These are phyloP conservation scores for Mychonastes homosphaera DNA, from an alignment of 139 green algal genomes.

Conservation along the genomic window DNA sequence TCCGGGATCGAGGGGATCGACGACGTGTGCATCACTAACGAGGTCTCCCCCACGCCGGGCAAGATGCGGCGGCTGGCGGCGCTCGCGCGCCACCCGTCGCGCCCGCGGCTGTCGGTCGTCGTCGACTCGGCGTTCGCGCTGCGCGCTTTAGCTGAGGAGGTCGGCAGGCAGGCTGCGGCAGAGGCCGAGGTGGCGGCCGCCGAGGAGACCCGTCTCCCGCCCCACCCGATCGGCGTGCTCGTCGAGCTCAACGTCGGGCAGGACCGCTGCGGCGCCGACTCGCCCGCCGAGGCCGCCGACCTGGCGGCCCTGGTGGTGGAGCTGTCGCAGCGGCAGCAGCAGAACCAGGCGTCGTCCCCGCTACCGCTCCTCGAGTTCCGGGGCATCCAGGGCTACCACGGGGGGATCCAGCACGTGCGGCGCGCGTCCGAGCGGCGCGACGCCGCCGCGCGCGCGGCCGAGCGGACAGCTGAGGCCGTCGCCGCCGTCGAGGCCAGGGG, in stretches of 20 bases:
- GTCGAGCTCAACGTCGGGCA: constrained; percentile 40
- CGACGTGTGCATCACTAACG: constrained; percentile 35
- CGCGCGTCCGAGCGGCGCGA: constrained; percentile 4
- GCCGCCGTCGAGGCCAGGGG: constrained; percentile 6
- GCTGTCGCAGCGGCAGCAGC: background rate
- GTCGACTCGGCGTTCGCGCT: constrained; percentile 21
- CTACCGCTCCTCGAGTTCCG: constrained; percentile 6
- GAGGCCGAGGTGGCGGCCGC: background rate
- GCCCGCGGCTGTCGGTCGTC: constrained; percentile 17
- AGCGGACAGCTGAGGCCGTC: background rate
- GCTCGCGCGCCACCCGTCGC: constrained; percentile 19
- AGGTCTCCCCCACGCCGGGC: constrained; percentile 22
- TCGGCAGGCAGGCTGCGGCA: constrained; percentile 3
- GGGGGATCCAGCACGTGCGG: constrained; percentile 32
- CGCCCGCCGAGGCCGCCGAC: constrained; percentile 12
- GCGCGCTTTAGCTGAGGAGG: no score
- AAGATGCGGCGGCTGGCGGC: constrained; percentile 30
- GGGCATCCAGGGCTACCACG: constrained; percentile 33
- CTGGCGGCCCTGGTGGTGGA: constrained; percentile 7
- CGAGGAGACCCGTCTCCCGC: no score
- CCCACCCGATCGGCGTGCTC: constrained; percentile 32
- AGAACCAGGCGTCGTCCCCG: background rate
- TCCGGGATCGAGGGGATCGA: constrained; percentile 29
- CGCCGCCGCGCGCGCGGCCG: constrained; percentile 16
- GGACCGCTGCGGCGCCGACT: constrained; percentile 31